Percentiles rank a stretch among this genome's conserved stretches.
Evolutionary conservation across 2,329 filamentous ascomycete genomes (phyloP).

Genomic region (Ophiostoma ulmi): DNA sequence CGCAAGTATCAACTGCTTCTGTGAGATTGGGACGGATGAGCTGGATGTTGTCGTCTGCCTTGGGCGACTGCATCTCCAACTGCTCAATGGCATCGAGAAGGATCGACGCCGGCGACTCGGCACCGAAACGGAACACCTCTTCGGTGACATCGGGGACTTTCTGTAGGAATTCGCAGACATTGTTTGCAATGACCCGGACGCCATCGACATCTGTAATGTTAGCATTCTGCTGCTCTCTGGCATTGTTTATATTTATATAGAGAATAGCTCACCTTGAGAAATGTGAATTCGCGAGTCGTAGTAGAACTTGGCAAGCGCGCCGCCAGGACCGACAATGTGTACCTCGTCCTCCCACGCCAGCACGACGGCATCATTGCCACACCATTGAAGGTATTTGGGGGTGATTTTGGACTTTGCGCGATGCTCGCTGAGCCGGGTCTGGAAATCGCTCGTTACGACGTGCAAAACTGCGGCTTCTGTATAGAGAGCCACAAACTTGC

Average conservation of each 20-base stretch:
- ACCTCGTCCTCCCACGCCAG: constrained; percentile 98
- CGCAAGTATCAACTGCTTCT: constrained; percentile 89
- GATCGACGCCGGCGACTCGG: constrained; percentile 85
- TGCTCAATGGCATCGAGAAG: constrained; percentile 87
- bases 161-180: constrained; percentile 96
- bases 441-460: constrained; percentile 93
- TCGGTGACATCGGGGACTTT: constrained; percentile 82
- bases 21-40: constrained; percentile 81
- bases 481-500: constrained; percentile 81
- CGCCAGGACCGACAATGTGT: constrained; percentile 82
- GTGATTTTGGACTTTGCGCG: constrained; percentile 79
- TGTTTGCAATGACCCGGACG: constrained; percentile 83
- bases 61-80: constrained; percentile 87
- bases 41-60: constrained; percentile 96
- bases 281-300: constrained; percentile 91
- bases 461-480: constrained; percentile 79
- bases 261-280: constrained; percentile 61
- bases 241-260: too few species aligned
- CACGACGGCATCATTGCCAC: constrained; percentile 86
- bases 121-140: constrained; percentile 83
- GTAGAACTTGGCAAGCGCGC: constrained; percentile 70
- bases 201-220: constrained; percentile 58
- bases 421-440: constrained; percentile 86
- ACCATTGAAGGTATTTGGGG: constrained; percentile 90
- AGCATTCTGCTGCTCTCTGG: not conserved